Conservation (phyloP, 2,329 filamentous ascomycete species). For the Curvularia verruculosa region DNA sequence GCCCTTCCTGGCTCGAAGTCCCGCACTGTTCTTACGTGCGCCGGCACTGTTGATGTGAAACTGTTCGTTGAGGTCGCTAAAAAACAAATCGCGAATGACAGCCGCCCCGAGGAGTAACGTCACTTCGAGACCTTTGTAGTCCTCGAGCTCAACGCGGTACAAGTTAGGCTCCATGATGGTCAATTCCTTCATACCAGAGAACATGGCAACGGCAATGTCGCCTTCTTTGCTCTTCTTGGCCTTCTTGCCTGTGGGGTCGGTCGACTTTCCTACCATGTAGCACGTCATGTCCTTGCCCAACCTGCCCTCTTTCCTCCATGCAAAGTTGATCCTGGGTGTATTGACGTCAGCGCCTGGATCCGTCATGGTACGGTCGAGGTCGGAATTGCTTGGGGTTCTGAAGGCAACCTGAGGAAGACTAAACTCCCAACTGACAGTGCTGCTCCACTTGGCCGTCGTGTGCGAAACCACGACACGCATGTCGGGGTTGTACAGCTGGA, state of each 20-base stretch:
- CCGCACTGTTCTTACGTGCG: conserved; percentile 47
- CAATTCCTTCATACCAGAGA: conserved; percentile 71
- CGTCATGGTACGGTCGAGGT: conserved; percentile 73
- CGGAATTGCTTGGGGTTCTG: conserved; percentile 75
- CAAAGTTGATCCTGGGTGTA: conserved; percentile 79
- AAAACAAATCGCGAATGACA: conserved; percentile 67
- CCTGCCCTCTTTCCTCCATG: conserved; percentile 87
- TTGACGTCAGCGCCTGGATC: conserved; percentile 60
- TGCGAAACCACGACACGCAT: conserved; percentile 75
- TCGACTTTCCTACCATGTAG: conserved; percentile 79
- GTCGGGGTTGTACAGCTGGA: conserved; percentile 94
- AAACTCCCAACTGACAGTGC: conserved; percentile 85
- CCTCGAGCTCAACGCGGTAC: conserved; percentile 87
- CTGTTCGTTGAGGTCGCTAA: conserved; percentile 69
- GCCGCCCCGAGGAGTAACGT: conserved; percentile 69
- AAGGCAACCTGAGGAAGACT: conserved; percentile 89
- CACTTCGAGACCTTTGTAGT: conserved; percentile 90
- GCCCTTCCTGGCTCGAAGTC: conserved; percentile 42
- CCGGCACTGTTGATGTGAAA: conserved; percentile 72
- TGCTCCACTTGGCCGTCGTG: conserved; percentile 78
- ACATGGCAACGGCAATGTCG: conserved; percentile 92
- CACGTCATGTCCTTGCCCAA: conserved; percentile 88
- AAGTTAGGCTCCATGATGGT: conserved; percentile 95
- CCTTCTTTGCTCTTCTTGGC: conserved; percentile 78
- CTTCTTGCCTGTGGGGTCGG: conserved; percentile 68